Conservation (phyloP, 345 rosid species). For the Lepidium didymum region DNA sequence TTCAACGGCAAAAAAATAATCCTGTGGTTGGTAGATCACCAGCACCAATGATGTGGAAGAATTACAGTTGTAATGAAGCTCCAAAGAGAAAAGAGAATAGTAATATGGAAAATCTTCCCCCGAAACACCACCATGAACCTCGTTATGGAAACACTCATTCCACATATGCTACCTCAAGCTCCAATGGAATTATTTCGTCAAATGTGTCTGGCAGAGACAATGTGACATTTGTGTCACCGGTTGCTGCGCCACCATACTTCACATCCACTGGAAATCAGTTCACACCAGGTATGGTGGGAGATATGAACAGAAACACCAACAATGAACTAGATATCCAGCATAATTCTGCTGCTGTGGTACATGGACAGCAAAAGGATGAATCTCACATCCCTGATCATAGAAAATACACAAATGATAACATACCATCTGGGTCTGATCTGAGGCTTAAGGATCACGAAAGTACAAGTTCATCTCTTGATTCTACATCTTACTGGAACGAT, state of each 20-base stretch:
- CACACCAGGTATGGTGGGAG: conserved; percentile 32
- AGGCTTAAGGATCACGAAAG: conserved; percentile 61
- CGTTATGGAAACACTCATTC: conserved; percentile 44
- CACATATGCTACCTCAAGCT: conserved; percentile 46
- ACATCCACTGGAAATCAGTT: conserved; percentile 37
- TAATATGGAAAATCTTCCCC: conserved; percentile 57
- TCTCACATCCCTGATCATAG: conserved; percentile 40
- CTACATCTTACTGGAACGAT: conserved; percentile 44
- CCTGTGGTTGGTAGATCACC: conserved; percentile 59
- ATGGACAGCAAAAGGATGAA: conserved; percentile 38
- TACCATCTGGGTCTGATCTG: conserved; percentile 42
- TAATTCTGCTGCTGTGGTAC: conserved; percentile 17
- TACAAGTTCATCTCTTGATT: conserved; percentile 54
- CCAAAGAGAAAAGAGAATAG: conserved; percentile 69
- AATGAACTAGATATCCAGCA: conserved; percentile 34
- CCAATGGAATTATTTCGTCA: conserved; percentile 30
- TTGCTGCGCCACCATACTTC: conserved; percentile 31
- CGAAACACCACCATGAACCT: conserved; percentile 67
- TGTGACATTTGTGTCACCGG: conserved; percentile 31
- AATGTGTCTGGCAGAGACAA: conserved; percentile 37
- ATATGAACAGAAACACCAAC: conserved; percentile 27
- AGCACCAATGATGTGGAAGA: conserved; percentile 79
- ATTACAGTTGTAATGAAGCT: conserved; percentile 72
- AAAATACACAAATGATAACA: conserved; percentile 46
- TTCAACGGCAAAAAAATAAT: conserved; percentile 48